Evolutionary conservation across 768 basidiomycete species (phyloP).

Genomic region (Tremella fuciformis): DNA sequence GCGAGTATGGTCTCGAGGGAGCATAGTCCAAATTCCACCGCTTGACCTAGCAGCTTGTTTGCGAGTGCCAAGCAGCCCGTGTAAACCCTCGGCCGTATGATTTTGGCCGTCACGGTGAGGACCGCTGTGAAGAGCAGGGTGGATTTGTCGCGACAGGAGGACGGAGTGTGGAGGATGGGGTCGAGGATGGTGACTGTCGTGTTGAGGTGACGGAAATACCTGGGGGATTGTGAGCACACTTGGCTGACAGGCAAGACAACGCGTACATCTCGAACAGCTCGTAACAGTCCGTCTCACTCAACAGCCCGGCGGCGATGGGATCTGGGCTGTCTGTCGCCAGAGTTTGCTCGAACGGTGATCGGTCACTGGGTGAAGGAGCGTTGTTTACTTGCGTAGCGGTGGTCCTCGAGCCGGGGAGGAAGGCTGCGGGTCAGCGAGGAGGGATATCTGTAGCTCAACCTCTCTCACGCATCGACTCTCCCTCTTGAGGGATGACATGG

Average conservation of each 20-base stretch:
- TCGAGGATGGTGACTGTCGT: constrained; percentile 13
- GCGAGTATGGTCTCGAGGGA: constrained; percentile 15
- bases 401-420: too few species aligned
- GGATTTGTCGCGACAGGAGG: constrained; percentile 12
- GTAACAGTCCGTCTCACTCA: constrained; percentile 9
- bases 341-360: background rate
- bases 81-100: constrained; percentile 14
- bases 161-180: constrained; percentile 12
- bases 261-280: constrained; percentile 19
- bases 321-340: constrained; percentile 11
- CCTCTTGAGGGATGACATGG: constrained; percentile 15
- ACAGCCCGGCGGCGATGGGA: constrained; percentile 12
- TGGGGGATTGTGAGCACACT: too few species aligned
- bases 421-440: too few species aligned
- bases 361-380: too few species aligned
- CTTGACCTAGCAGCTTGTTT: constrained; percentile 14
- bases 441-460: background rate
- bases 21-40: constrained; percentile 13
- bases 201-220: too few species aligned
- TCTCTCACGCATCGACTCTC: constrained; percentile 12
- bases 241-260: too few species aligned
- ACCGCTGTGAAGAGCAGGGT: constrained; percentile 17
- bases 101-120: constrained; percentile 14
- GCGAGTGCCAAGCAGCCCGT: constrained; percentile 8
- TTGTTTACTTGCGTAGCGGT: too few species aligned